Percentiles rank a stretch among this genome's conserved stretches.
Evolutionary conservation across 1,284 basidiomycete genomes (phyloP).

Genomic region (Pterulicium gracile): DNA sequence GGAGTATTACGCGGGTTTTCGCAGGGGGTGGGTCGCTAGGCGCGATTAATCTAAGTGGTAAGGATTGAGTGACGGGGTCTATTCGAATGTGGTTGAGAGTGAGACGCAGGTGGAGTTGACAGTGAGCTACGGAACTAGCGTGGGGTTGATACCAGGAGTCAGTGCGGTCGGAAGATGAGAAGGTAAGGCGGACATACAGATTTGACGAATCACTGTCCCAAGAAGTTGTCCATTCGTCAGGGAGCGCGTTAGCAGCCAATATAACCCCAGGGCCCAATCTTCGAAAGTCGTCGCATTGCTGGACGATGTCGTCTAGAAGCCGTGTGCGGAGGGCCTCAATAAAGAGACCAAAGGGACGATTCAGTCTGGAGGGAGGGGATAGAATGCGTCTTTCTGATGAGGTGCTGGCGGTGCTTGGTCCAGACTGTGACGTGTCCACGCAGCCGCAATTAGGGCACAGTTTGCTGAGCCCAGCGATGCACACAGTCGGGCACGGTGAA

Average conservation of each 20-base stretch:
- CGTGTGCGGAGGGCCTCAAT: conserved; percentile 33
- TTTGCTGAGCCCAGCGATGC: not conserved
- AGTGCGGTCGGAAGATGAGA: conserved; percentile 5
- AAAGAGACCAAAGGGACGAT: conserved; percentile 19
- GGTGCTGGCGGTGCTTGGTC: not conserved
- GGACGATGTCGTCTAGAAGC: conserved; percentile 47
- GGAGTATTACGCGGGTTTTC: conserved; percentile 53
- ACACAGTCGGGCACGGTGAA: not conserved
- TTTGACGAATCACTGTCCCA: conserved; percentile 47
- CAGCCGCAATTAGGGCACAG: not conserved
- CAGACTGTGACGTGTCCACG: not conserved
- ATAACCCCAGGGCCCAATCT: conserved; percentile 51
- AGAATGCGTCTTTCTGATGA: not conserved
- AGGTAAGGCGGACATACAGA: conserved; percentile 13
- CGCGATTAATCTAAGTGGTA: conserved; percentile 37
- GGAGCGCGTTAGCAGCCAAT: conserved; percentile 29
- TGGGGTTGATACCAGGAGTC: conserved; percentile 8
- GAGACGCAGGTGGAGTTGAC: conserved; percentile 47
- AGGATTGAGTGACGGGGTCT: conserved; percentile 45
- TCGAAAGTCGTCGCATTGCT: conserved; percentile 24
- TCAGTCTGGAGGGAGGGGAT: not conserved
- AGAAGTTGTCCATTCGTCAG: conserved; percentile 47
- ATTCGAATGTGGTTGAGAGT: conserved; percentile 38
- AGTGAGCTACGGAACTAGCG: conserved; percentile 50
- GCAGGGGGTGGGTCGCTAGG: conserved; percentile 31